Evolutionary conservation across 352 stramenopile genomes (phyloP).

Genomic region (Globisporangium megalacanthum): DNA sequence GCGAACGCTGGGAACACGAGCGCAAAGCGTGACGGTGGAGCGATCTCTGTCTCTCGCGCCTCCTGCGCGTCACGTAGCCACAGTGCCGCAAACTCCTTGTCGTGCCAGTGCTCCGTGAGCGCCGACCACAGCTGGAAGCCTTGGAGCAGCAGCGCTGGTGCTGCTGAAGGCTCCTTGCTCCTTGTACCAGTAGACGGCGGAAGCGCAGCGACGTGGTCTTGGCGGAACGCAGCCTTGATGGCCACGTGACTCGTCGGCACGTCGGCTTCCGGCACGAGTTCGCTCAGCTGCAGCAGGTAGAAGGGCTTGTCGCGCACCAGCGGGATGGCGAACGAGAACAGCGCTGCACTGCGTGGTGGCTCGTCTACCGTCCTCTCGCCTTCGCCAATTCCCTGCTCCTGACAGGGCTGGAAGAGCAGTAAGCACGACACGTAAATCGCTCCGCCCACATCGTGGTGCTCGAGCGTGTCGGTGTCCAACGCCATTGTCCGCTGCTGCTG

Average conservation of each 20-base stretch:
- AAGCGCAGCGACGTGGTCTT: constrained; percentile 28
- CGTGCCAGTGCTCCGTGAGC: constrained; percentile 23
- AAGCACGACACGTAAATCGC: constrained; percentile 28
- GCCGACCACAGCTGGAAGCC: constrained; percentile 36
- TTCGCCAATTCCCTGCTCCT: background rate
- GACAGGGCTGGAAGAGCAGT: constrained; percentile 32
- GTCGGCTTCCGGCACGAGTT: constrained; percentile 22
- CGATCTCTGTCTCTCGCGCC: constrained; percentile 1
- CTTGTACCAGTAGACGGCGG: background rate
- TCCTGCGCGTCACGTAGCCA: constrained; percentile 14
- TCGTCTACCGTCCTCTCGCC: background rate
- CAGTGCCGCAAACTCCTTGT: constrained; percentile 23
- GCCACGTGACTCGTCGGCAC: constrained; percentile 26
- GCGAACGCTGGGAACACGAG: constrained; percentile 16
- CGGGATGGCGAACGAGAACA: constrained; percentile 29
- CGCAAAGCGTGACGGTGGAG: constrained; percentile 11
- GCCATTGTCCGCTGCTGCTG: constrained; percentile 19
- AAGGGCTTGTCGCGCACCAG: constrained; percentile 26
- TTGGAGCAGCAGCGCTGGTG: constrained; percentile 9
- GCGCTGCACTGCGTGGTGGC: background rate
- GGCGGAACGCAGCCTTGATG: constrained; percentile 29
- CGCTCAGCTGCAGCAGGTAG: constrained; percentile 30
- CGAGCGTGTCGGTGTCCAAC: constrained; percentile 24
- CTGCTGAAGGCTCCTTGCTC: background rate
- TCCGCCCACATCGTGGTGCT: constrained; percentile 17